A percentile compares a stretch with the other conserved stretches of the same genome.
Evolutionary conservation across 2,329 filamentous ascomycete species (phyloP).

Genomic region (Fusarium marasasianum): DNA sequence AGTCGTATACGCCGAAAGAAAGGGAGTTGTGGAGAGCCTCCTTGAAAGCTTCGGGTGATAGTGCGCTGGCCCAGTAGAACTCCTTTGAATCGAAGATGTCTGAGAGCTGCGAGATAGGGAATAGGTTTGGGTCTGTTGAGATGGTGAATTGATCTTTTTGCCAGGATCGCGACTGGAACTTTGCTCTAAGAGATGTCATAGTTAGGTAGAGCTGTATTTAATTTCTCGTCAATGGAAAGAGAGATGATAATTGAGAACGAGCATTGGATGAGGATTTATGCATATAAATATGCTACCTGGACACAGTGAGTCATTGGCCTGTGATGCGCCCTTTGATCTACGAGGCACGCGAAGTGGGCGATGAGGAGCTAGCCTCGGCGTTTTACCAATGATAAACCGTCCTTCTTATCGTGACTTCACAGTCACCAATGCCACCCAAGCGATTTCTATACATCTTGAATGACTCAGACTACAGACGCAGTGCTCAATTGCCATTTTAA

Average conservation of each 20-base stretch:
- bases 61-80: conserved; percentile 64
- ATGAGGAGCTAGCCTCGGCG: background rate
- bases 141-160: conserved; percentile 59
- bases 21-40: conserved; percentile 62
- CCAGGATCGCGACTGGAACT: conserved; percentile 45
- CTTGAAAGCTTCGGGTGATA: conserved; percentile 55
- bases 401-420: rapidly evolving
- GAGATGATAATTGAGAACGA: rapidly evolving
- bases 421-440: background rate
- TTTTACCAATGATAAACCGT: background rate
- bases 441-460: rapidly evolving
- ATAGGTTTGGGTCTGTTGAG: conserved; percentile 61
- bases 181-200: background rate
- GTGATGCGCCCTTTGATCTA: background rate
- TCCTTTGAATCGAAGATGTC: conserved; percentile 58
- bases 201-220: rapidly evolving
- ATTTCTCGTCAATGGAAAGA: rapidly evolving
- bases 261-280: rapidly evolving
- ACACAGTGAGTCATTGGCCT: background rate
- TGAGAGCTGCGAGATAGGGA: conserved; percentile 60
- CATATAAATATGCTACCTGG: background rate
- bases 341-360: background rate
- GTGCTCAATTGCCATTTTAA: rapidly evolving
- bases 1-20: conserved; percentile 63
- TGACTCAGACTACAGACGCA: too few relatives aligned